These are phyloP conservation scores for Diospyros lotus DNA, from an alignment of 148 eudicot genomes.

Conservation along the genomic window DNA sequence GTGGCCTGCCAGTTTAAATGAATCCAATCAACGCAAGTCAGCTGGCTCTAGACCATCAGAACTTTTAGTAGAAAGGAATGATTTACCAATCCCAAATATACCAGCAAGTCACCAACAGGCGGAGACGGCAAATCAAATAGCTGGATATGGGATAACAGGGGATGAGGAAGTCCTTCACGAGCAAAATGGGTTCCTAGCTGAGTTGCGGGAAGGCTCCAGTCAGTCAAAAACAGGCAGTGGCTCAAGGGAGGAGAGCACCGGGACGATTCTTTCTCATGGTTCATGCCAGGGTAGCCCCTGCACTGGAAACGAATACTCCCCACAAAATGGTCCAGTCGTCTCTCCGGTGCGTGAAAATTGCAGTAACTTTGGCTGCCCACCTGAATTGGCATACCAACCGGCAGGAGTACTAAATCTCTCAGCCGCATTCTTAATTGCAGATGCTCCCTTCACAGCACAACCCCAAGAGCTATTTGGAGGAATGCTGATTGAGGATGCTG, in stretches of 20 bases:
- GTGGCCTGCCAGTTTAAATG: conserved; percentile 59
- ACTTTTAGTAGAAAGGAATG: conserved; percentile 31
- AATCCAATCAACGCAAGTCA: conserved; percentile 39
- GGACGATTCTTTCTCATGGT: conserved; percentile 74
- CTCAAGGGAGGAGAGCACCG: conserved; percentile 65
- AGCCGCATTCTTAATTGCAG: conserved; percentile 33
- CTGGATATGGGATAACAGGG: conserved; percentile 13
- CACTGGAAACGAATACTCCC: conserved; percentile 42
- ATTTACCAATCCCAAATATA: conserved; percentile 15
- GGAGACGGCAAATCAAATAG: conserved; percentile 16
- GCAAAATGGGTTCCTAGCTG: conserved; percentile 21
- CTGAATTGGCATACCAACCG: conserved; percentile 27
- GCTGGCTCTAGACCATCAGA: conserved; percentile 42
- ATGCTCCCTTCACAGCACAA: conserved; percentile 30
- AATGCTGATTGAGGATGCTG: conserved; percentile 57
- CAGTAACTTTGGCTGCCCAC: conserved; percentile 21
- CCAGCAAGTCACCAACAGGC: conserved; percentile 17
- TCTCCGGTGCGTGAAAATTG: conserved; percentile 30
- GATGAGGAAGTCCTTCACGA: conserved; percentile 25
- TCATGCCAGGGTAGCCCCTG: conserved; percentile 61
- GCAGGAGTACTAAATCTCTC: conserved; percentile 30
- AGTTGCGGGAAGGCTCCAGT: conserved; percentile 18
- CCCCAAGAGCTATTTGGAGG: conserved; percentile 40
- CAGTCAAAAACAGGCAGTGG: conserved; percentile 44
- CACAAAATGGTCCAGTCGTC: conserved; percentile 30